Base-by-base conservation (phyloP, 352 stramenopile species). In the Lagenidium giganteum region DNA sequence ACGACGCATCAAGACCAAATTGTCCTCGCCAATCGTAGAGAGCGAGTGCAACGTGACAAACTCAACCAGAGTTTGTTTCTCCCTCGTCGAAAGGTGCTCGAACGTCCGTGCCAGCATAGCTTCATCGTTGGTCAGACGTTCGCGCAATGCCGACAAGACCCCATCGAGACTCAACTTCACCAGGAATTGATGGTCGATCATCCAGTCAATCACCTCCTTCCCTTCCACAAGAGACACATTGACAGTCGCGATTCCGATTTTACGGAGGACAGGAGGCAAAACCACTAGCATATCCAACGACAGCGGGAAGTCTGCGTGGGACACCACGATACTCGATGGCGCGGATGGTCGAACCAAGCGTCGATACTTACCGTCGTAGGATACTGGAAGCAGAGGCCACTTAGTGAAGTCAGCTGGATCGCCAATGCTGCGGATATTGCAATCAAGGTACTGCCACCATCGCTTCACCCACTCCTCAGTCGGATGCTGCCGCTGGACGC, bases 401-500 rank as follows among this genome's bases (percentile, higher is more conserved):
- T 34, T 28, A 16, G 3, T 17, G 13, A 35, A 50, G 24, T 12
- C 18, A 17, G 41, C 35, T 16, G 18, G 13, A 16, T 53, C 31
- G 6, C n/a, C 34, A n/a, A 16, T 22, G 5, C 8, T 16, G 8
- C 45, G 25, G 16, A 60, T 23, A 6, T 17, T 23, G 25, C n/a
- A 16, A 8, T 54, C 43, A 13, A 54, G 23, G 21, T 60, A 60
- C 11, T 32, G 20, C 51, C 51, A 60, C 51, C 43, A 60, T 20
- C 13, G 33, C 3, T 38, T 21, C 13, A 54, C 16, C 51, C 51
- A 60, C 6, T 46, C 25, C 2, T 20, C 12, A 3, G 37, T 48
- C 12, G 44, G 44, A 30, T 54, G 39, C 0, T 32, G 21, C 3
- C 8, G 5, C 9, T 44, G 16, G 12, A 31, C 27, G 13, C n/a